Evolutionary conservation across 2,329 filamentous ascomycete genomes (phyloP).

Genomic region (Neurospora sp.): DNA sequence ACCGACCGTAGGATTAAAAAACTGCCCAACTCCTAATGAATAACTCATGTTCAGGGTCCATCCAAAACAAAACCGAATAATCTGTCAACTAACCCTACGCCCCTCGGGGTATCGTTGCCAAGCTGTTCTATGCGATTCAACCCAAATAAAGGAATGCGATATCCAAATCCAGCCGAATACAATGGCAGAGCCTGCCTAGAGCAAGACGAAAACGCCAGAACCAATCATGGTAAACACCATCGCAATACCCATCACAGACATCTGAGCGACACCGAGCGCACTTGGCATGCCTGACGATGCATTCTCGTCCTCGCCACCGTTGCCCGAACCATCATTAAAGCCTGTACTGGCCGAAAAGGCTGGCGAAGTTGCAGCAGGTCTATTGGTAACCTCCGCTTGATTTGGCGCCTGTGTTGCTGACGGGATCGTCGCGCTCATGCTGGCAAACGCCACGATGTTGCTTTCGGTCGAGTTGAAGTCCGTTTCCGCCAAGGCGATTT

Average conservation of each 20-base stretch:
- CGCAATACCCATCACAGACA: slow-evolving; percentile 18
- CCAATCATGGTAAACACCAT: slow-evolving; percentile 24
- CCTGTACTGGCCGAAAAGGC: slow-evolving; percentile 27
- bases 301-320: slow-evolving; percentile 5
- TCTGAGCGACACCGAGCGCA: slow-evolving; percentile 7
- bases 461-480: slow-evolving; percentile 43
- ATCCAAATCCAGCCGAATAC: background rate
- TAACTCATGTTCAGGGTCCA: background rate
- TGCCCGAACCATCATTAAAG: slow-evolving; percentile 20
- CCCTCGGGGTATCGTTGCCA: background rate
- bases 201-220: slow-evolving; percentile 23
- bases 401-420: slow-evolving; percentile 35
- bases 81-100: background rate
- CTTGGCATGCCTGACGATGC: slow-evolving; percentile 6
- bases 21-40: background rate
- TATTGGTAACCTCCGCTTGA: slow-evolving; percentile 25
- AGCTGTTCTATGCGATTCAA: background rate
- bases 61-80: background rate
- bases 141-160: background rate
- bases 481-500: slow-evolving; percentile 44
- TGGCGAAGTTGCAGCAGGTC: slow-evolving; percentile 20
- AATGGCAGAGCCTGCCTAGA: background rate
- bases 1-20: background rate
- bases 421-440: slow-evolving; percentile 38
- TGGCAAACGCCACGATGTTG: slow-evolving; percentile 40